Evolutionary conservation across 2,329 filamentous ascomycete species (phyloP), one percentile per base, ranked within the genome.

Genomic region (Xylariaceae sp.): DNA sequence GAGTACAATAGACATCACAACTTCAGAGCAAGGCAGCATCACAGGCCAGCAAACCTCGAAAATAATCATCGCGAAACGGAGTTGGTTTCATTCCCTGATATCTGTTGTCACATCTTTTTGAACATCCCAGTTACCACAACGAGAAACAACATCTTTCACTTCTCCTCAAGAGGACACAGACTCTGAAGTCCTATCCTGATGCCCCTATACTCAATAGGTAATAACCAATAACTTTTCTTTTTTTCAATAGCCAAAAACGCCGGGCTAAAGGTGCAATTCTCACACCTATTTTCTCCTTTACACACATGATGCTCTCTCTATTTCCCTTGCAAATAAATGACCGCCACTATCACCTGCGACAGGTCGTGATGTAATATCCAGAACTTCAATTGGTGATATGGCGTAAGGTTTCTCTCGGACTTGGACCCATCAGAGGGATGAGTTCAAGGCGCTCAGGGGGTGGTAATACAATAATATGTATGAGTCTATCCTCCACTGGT

Each of bases 161-260:
- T 51, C 53, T 51, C 23, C 23, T 56, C 49, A 35, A 42, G 8
- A 9, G 37, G 37, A 42, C 8, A 5, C 5, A 42, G 37, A 42
- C 37, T 13, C 37, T 55, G n/a, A 60, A 37, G 30, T 8, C n/a
- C 35, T 52, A 52, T 56, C 13, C 17, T 42, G 37, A 42, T 30
- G 23, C 23, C 23, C 23, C 23, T 30, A 30, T 30, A 30, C 23
- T 30, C 23, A 30, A 30, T 30, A 30, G 23, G 23, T 30, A 30
- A 30, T n/a, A 56, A 48, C 37, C 30, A 49, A 56, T 5, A 42
- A 39, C 51, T 42, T 42, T 42, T 42, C 9, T 30, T 5, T 45
- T 48, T 63, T 57, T 56, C 52, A 55, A 49, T 34, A 34, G 15
- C 54, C 55, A 1, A 51, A 48, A 62, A 63, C 59, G 62, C 62